Base-by-base conservation (phyloP, 2,329 filamentous ascomycete species). In the Chalara sp. region DNA sequence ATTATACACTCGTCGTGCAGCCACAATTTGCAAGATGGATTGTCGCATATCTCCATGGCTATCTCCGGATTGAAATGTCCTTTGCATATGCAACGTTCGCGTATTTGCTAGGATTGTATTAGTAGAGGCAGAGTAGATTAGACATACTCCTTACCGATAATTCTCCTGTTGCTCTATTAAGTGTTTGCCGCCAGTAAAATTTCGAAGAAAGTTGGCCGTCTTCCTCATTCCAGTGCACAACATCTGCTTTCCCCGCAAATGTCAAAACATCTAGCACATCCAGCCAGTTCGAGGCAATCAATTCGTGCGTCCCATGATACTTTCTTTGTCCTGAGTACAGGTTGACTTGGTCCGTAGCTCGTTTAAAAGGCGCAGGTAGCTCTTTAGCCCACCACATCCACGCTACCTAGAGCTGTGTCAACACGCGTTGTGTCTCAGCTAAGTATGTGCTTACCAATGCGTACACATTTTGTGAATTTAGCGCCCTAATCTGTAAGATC, bases 401-500 rank as follows among this genome's bases (percentile, higher is more conserved):
- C 11, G 61, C 53, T 45, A 65, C 21, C 21, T 21, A 21, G 21
- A 21, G 21, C 21, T 21, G 21, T 21, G 21, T 21, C 21, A 21
- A 21, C 21, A 21, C 21, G 21, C 21, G 21, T 21, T 21, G 3
- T 21, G 21, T 21, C 21, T 21, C 21, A 21, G 21, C 21, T 21
- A 21, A 21, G 21, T 21, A 21, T 21, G 21, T 21, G 3, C 21
- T 21, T 21, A 21, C 79, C 37, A 87, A 76, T 12, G 89, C 79
- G 64, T 86, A 92, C 45, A 93, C 88, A 63, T 91, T 83, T 53
- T 84, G 77, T 53, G 81, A 75, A 61, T 88, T 82, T 51, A 77
- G 76, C 7, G 86, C 87, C 53, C 86, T 79, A 51, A 92, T 83
- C 65, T 93, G 87, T 21, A 91, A 75, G 45, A 93, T 85, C 57